Evolutionary conservation across 768 basidiomycete species (phyloP), one percentile per base, ranked within the genome.

Genomic region (Tulasnella calospora): DNA sequence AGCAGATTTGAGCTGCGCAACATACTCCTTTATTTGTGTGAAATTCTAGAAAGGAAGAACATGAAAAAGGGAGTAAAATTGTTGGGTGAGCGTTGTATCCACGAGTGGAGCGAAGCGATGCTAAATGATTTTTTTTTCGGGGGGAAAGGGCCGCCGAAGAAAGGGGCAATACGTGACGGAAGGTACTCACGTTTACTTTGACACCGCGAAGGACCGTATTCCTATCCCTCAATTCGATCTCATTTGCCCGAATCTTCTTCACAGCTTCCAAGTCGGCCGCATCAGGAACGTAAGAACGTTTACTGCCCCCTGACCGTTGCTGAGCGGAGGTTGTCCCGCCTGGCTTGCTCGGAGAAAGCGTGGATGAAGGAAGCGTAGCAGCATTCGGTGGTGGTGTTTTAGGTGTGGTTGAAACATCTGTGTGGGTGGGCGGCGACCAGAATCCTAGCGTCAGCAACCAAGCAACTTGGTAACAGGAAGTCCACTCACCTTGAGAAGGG

Each of bases 181-280:
- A 40, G 38, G 36, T 10, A 84, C 93, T 78, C 78, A 96, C 96
- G 82, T 95, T 95, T 9, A 90, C 87, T 83, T 97, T 96, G 19
- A 86, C 89, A 0, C 96, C 95, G 40, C 94, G 88, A 17, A 99
- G 84, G 1, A 96, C 93, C 0, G 92, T 91, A 79, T 89, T 96
- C 74, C 94, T 87, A 83, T 97, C 94, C 76, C 89, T 87, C 23
- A 96, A 87, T 83, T 95, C 92, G n/a, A 94, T 87, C 81, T 94
- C 92, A 78, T 89, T 90, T 82, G 86, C 86, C 82, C 86, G 88
- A 79, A 98, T 94, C 82, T 90, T 92, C 86, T 96, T 98, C 78
- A 97, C 96, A 30, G 92, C 88, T 73, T 95, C 95, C 3, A 90
- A 84, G 83, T 98, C 97, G 33, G 89, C 88, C 0, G 87, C 81